A percentile compares a stretch with the other conserved stretches of the same genome.
Evolutionary conservation across 2,329 filamentous ascomycete genomes (phyloP).

Genomic region (Diaporthe ilicicola): DNA sequence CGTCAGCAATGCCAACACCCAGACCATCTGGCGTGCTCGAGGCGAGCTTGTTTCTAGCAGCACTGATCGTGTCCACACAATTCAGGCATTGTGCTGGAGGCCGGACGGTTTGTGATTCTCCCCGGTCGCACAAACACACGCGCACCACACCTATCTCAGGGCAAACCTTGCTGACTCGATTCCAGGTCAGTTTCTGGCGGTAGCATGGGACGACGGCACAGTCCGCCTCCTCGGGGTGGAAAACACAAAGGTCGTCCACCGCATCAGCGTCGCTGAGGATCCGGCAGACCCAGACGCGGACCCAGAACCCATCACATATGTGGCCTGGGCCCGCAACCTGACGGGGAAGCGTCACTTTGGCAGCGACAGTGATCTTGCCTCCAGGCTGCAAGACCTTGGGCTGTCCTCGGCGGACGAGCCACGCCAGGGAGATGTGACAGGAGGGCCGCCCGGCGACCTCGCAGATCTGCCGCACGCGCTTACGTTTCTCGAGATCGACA

Average conservation of each 20-base stretch:
- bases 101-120: slow-evolving; percentile 62
- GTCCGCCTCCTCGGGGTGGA: slow-evolving; percentile 82
- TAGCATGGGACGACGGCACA: slow-evolving; percentile 84
- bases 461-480: slow-evolving; percentile 76
- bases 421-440: slow-evolving; percentile 23
- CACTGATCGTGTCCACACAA: slow-evolving; percentile 51
- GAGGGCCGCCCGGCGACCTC: slow-evolving; percentile 40
- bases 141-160: neutral
- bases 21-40: slow-evolving; percentile 81
- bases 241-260: slow-evolving; percentile 82
- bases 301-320: slow-evolving; percentile 57
- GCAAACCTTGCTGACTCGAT: slow-evolving; percentile 32
- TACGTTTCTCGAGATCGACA: slow-evolving; percentile 78
- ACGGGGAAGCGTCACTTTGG: slow-evolving; percentile 41
- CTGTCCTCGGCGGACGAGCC: slow-evolving; percentile 33
- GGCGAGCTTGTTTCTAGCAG: slow-evolving; percentile 70
- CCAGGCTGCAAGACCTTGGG: slow-evolving; percentile 42
- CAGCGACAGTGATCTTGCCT: slow-evolving; percentile 34
- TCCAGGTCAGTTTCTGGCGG: slow-evolving; percentile 77
- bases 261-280: slow-evolving; percentile 61
- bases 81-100: slow-evolving; percentile 69
- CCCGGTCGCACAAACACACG: slow-evolving; percentile 36
- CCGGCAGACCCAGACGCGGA: slow-evolving; percentile 43
- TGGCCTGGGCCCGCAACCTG: slow-evolving; percentile 61
- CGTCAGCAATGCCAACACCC: slow-evolving; percentile 71